Evolutionary conservation across 2,329 filamentous ascomycete genomes (phyloP), one percentile per base, ranked within the genome.

Genomic region (Oidium heveae): DNA sequence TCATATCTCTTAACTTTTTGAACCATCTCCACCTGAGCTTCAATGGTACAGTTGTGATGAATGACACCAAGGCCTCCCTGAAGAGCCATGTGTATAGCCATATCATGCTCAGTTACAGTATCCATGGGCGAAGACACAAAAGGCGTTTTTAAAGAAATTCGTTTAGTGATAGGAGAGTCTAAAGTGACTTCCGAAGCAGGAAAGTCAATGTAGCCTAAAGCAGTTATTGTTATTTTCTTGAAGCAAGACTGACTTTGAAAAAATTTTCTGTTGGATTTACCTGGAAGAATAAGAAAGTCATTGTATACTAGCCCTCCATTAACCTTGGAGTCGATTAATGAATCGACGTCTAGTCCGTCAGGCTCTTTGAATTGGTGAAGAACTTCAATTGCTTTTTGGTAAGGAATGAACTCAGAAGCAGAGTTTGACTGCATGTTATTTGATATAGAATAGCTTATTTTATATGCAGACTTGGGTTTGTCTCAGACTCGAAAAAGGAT

Each of bases 121-220:
- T 98, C 91, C 91, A 98, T 98, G 64, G 93, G 91, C 41, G 91
- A 96, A 50, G 91, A 98, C 60, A 96, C 79, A 65, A 98, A 88
- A 57, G 91, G 91, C 7, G 88, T 93, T 78, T 95, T 98, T 67
- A 98, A 76, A 37, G 85, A 80, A 70, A 98, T 94, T 65, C 86
- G 81, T 78, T 93, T 94, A 62, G 91, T 98, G 64, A 98, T 76
- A 56, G 86, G 86, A 37, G 89, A 86, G 63, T 96, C 91, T 58
- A 98, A 81, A 52, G 72, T 72, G 61, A 96, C 91, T 59, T 85
- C 84, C 53, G 85, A 86, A 64, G 93, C 91, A 59, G 91, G 80
- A 71, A 98, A 98, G 69, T 89, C 91, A 72, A 98, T 95, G 73
- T 95, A 94, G 67, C 93, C 93, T 32, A 8, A 32, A 32, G 28